Conservation (phyloP, 2,329 filamentous ascomycete genomes). For the Fusarium sp. region DNA sequence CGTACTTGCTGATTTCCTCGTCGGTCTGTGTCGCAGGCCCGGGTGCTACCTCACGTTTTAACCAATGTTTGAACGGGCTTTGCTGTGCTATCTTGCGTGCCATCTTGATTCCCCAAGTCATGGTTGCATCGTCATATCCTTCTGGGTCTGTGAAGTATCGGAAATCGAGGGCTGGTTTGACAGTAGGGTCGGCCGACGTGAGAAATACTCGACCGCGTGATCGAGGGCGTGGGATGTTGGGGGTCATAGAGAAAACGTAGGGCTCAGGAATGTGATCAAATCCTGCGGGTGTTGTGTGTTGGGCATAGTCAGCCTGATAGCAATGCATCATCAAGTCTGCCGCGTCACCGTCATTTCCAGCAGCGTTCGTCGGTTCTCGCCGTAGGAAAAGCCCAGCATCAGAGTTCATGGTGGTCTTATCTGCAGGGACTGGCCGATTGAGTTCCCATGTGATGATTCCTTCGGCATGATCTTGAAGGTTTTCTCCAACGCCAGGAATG, state of each 20-base stretch:
- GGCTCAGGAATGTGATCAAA: conserved; percentile 71
- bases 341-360: conserved; percentile 78
- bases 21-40: conserved; percentile 81
- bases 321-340: conserved; percentile 97
- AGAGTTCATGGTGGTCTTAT: conserved; percentile 92
- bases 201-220: conserved; percentile 85
- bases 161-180: conserved; percentile 90
- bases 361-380: conserved; percentile 79
- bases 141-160: conserved; percentile 90
- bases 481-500: conserved; percentile 73
- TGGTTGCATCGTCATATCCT: conserved; percentile 86
- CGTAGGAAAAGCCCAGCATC: conserved; percentile 92
- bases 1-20: conserved; percentile 86
- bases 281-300: conserved; percentile 86
- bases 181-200: conserved; percentile 79
- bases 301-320: conserved; percentile 93
- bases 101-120: conserved; percentile 82
- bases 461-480: conserved; percentile 73
- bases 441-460: conserved; percentile 81
- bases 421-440: conserved; percentile 79
- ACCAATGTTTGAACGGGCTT: conserved; percentile 85
- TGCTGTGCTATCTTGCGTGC: conserved; percentile 83
- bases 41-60: conserved; percentile 85
- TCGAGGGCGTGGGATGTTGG: conserved; percentile 88
- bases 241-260: conserved; percentile 93